Evolutionary conservation across 2,329 filamentous ascomycete genomes (phyloP), one percentile per base, ranked within the genome.

Genomic region (Phaeosphaeria sp.): DNA sequence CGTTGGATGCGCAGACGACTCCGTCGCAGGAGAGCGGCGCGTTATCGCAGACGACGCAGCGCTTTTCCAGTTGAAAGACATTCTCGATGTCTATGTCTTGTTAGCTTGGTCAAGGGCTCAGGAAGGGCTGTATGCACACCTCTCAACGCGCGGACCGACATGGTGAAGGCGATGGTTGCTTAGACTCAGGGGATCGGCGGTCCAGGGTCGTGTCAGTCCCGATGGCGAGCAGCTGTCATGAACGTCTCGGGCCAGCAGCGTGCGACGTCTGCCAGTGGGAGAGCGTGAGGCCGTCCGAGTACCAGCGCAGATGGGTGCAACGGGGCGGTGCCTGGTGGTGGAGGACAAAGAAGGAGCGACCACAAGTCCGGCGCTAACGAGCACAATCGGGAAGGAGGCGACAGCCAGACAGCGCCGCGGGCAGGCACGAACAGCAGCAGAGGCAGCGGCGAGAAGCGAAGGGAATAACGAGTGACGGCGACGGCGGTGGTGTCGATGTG

Each of bases 41-140:
- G 8, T 58, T 61, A 9, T 82, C 80, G 73, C 89, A 91, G 65
- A 81, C 71, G 49, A 88, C 79, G 73, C 89, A 91, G 67, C 86
- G 82, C 67, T 83, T 82, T 74, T 87, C 86, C 52, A 87, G 69
- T 49, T 75, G 77, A 57, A 77, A 64, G 55, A 77, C 73, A 59
- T 72, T 65, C 48, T 77, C 75, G 56, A 73, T 65, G 52, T 77
- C 76, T 77, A 57, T 21, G 15, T 2, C 36, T 20, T 48, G 63
- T 69, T 54, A 69, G 66, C 48, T n/a, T 48, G 11, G 15, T 13
- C 6, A 36, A 13, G 30, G 30, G 30, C 15, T 36, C 11, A 13
- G 30, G 30, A 36, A 36, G 30, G 30, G 30, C 15, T 6, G 30
- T 36, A 36, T 33, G 25, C 20, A 20, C 55, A 66, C 63, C 63